phyloP scores from a whole-genome alignment of 1,284 basidiomycete genomes.

The Agaricales sp. region DNA sequence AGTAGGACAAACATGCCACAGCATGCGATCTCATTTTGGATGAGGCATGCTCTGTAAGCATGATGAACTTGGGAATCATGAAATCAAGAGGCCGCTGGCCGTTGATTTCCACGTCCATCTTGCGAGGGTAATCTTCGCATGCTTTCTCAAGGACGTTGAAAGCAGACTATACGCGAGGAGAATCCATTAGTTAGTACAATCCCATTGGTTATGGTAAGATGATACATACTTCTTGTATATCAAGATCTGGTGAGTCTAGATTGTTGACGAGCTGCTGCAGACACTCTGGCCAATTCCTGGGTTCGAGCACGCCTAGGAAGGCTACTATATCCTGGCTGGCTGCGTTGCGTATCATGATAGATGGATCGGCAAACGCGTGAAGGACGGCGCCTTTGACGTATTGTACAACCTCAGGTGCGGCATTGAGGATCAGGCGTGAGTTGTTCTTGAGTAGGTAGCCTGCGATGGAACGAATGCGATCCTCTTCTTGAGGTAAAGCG shows the following conservation, averaged over 20 bases:
- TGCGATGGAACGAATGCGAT: slow-evolving; percentile 89
- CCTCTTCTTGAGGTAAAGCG: slow-evolving; percentile 72
- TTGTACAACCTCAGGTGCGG: slow-evolving; percentile 55
- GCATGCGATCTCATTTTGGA: slow-evolving; percentile 90
- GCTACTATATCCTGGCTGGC: slow-evolving; percentile 86
- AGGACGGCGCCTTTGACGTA: slow-evolving; percentile 84
- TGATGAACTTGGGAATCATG: slow-evolving; percentile 92
- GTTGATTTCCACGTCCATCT: slow-evolving; percentile 88
- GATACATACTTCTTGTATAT: slow-evolving; percentile 74
- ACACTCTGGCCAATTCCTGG: slow-evolving; percentile 89
- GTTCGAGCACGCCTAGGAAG: slow-evolving; percentile 77
- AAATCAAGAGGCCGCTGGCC: slow-evolving; percentile 84
- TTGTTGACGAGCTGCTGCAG: slow-evolving; percentile 73
- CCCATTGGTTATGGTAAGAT: background rate
- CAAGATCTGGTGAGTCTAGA: slow-evolving; percentile 62
- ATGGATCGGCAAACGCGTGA: slow-evolving; percentile 69
- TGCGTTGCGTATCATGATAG: slow-evolving; percentile 83
- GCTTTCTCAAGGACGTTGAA: slow-evolving; percentile 94
- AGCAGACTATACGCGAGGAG: slow-evolving; percentile 54
- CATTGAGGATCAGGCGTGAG: slow-evolving; percentile 58
- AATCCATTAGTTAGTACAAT: slow-evolving; percentile 2
- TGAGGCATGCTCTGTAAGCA: slow-evolving; percentile 74
- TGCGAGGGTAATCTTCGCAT: slow-evolving; percentile 93
- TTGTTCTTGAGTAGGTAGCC: slow-evolving; percentile 98
- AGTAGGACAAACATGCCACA: slow-evolving; percentile 89